phyloP scores from a whole-genome alignment of 495 filamentous ascomycete species.

The Xylaria acuta region DNA sequence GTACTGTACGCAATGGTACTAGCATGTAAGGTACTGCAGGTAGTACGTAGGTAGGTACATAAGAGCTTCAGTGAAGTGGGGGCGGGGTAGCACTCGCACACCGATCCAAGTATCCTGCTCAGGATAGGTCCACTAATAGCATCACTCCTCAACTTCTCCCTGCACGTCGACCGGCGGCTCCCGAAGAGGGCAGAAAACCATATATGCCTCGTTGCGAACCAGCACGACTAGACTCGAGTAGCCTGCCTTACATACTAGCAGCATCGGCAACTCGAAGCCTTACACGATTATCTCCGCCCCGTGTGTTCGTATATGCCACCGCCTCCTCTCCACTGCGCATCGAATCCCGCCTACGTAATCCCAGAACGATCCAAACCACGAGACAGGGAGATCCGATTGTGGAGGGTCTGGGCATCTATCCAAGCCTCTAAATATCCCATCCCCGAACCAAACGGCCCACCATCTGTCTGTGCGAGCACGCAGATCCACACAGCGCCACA shows the following conservation, averaged over 20 bases:
- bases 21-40: too few relatives aligned
- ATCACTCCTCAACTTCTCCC: background rate
- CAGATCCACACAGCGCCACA: background rate
- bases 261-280: background rate
- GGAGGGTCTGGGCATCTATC: background rate
- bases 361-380: background rate
- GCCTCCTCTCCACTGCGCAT: background rate
- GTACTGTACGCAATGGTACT: background rate
- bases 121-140: background rate
- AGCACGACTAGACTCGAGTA: background rate
- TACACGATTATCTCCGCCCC: constrained; percentile 31
- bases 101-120: background rate
- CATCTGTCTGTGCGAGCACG: background rate
- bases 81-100: constrained; percentile 26
- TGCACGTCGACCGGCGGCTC: constrained; percentile 4
- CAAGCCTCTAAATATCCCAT: background rate
- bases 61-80: constrained; percentile 10
- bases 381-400: background rate
- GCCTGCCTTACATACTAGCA: background rate
- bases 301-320: constrained; percentile 25
- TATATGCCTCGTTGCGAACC: constrained; percentile 25
- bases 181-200: background rate
- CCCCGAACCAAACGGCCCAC: background rate
- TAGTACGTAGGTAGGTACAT: background rate
- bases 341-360: background rate